phyloP scores from a whole-genome alignment of 2,329 filamentous ascomycete species.

The Colletotrichum filicis region DNA sequence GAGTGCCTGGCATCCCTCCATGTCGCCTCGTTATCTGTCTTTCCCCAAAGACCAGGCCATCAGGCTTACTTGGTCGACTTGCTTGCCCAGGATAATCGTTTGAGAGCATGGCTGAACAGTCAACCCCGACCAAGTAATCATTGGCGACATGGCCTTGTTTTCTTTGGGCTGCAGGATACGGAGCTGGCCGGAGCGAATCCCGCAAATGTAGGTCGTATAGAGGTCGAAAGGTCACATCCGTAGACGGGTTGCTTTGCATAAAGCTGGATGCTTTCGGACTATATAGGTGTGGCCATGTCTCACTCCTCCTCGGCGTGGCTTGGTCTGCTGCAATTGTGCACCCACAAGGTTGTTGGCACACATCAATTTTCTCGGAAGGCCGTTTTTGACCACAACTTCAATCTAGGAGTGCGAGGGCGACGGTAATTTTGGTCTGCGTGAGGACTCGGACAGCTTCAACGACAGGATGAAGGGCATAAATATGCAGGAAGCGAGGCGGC shows the following conservation, averaged over 20 bases:
- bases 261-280: slow-evolving; percentile 18
- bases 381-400: not conserved
- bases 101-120: not conserved
- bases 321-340: not conserved
- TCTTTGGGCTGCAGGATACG: not conserved
- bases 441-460: not conserved
- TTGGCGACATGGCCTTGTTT: not conserved
- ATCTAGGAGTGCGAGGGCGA: not conserved
- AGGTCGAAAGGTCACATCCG: not conserved
- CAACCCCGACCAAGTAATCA: not conserved
- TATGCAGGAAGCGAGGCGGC: slow-evolving; percentile 44
- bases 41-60: not conserved
- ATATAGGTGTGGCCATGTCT: slow-evolving; percentile 26
- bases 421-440: not conserved
- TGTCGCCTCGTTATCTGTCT: slow-evolving; percentile 4
- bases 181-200: slow-evolving; percentile 8
- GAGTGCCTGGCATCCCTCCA: slow-evolving; percentile 17
- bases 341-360: slow-evolving; percentile 1
- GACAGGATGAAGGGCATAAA: slow-evolving; percentile 38
- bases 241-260: slow-evolving; percentile 11
- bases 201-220: not conserved
- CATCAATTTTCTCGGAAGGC: not conserved
- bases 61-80: not conserved
- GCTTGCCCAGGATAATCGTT: not conserved
- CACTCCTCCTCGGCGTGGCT: not conserved